A percentile compares a stretch with the other conserved stretches of the same genome.
Conservation (phyloP, 192 early-diverging fungal species). For the Phycomyces nitens region DNA sequence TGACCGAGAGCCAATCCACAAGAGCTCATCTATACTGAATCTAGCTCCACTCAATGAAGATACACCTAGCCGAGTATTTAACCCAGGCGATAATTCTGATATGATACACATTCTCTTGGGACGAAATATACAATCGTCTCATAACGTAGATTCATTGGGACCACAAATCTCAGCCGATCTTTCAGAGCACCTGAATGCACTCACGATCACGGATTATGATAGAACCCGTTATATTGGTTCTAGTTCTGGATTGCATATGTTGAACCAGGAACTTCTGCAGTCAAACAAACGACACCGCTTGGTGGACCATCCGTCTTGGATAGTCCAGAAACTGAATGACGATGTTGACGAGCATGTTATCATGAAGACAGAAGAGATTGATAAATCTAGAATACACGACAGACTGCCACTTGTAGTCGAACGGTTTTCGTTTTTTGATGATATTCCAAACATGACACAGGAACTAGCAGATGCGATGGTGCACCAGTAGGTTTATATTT, state of each 20-base stretch:
- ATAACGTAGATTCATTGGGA: too few relatives aligned
- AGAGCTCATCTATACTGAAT: too few relatives aligned
- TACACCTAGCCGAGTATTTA: too few relatives aligned
- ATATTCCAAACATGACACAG: slow-evolving; percentile 13
- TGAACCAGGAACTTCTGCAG: slow-evolving; percentile 44
- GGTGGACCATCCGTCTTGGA: slow-evolving; percentile 35
- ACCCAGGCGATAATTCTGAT: too few relatives aligned
- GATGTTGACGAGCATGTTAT: slow-evolving; percentile 30
- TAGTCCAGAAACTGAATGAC: slow-evolving; percentile 41
- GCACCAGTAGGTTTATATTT: slow-evolving; percentile 8
- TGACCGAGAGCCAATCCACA: too few relatives aligned
- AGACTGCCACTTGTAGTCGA: not conserved
- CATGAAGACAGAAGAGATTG: slow-evolving; percentile 16
- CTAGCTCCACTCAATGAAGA: too few relatives aligned
- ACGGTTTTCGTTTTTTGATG: not conserved
- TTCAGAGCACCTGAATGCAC: too few relatives aligned
- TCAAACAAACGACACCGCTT: slow-evolving; percentile 32
- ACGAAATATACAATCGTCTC: too few relatives aligned
- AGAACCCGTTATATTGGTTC: slow-evolving; percentile 68
- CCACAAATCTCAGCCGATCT: too few relatives aligned
- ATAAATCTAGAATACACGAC: not conserved
- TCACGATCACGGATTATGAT: slow-evolving; percentile 56
- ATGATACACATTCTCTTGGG: too few relatives aligned
- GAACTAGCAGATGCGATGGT: slow-evolving; percentile 21
- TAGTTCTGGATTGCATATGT: slow-evolving; percentile 68